Base-by-base conservation (phyloP, 805 yeast genomes). In the Pichia thaimueangensis region DNA sequence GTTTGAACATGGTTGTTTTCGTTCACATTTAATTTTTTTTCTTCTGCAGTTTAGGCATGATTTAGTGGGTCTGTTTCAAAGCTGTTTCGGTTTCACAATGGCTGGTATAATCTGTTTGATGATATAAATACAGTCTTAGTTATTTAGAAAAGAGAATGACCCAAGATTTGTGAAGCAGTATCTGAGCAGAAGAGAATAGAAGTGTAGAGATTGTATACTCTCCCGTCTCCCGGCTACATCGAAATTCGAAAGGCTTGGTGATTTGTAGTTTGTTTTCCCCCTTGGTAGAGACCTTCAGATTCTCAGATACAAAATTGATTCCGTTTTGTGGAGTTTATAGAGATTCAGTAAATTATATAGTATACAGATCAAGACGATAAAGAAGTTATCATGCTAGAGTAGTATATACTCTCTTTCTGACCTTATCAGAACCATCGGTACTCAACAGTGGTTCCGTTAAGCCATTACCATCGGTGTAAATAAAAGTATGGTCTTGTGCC, bases 401-500 rank as follows among this genome's bases (percentile, higher is more conserved):
- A 10, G 64, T 60, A 57, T 77, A 89, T 0, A 76, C 79, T 59
- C 97, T 78, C 73, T 89, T 89, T 56, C 76, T 72, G 1, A 82
- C 73, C 27, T 62, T 63, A 15, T 47, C 50, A 15, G 40, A 27
- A 15, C 19, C 12, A 50, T 73, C 73, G 13, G 45, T 43, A n/a
- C 41, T 42, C 7, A n/a, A n/a, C n/a, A n/a, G n/a, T n/a, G 33
- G 24, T 5, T 21, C 48, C 47, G 75, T 80, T 49, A 79, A 27
- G 2, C 27, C 82, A 23, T 67, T 68, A 37, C 77, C 85, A 53
- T 86, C 96, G 36, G 76, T 71, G 55, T 79, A 88, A 57, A 82
- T 87, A 27, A 74, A 70, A 51, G 73, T 79, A 58, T 91, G 97
- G 33, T 70, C 71, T 56, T 80, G 62, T 45, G 78, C 76, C 96